Conservation (phyloP, 495 filamentous ascomycete genomes). For the Neurospora sp. region DNA sequence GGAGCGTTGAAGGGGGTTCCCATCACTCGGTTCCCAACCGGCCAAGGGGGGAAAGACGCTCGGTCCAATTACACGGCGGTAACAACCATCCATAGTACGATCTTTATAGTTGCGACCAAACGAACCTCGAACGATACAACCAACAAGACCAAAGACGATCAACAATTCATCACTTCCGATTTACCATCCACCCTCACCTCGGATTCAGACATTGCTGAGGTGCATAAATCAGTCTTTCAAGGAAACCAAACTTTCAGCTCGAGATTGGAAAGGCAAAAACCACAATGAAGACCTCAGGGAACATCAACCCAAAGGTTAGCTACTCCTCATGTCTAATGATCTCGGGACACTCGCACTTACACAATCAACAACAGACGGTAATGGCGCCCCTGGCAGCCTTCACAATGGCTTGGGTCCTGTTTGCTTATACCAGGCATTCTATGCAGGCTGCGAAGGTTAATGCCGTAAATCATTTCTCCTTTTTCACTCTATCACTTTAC, state of each 20-base stretch:
- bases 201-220: no score
- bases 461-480: constrained; percentile 19
- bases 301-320: neutral
- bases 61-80: neutral
- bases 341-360: neutral
- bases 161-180: no score
- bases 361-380: constrained; percentile 23
- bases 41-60: neutral
- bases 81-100: neutral
- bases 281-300: neutral
- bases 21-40: neutral
- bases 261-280: neutral
- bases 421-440: constrained; percentile 32
- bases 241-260: no score
- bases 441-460: constrained; percentile 35
- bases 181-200: no score
- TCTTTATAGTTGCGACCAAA: neutral
- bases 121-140: neutral
- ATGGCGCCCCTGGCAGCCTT: constrained; percentile 38
- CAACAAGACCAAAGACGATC: neutral
- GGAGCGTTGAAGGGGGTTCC: neutral
- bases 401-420: constrained; percentile 38
- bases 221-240: no score
- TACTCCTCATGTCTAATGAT: neutral
- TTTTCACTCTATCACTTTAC: neutral